Conservation (phyloP, 441 rosid genomes). For the Arabidopsis hybrid region DNA sequence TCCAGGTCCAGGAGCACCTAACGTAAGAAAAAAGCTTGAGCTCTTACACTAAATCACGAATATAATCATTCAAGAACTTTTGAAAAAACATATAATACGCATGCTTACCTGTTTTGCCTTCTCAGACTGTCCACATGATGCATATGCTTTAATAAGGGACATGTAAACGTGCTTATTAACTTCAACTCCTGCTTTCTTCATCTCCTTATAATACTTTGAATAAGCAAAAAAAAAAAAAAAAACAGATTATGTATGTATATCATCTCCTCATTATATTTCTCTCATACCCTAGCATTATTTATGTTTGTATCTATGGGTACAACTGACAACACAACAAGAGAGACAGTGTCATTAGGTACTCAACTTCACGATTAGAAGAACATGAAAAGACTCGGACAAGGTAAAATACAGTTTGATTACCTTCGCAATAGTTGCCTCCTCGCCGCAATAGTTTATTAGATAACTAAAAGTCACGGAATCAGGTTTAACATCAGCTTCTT, state of each 20-base stretch:
- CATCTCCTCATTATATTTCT: background rate
- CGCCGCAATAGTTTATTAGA: conserved; percentile 62
- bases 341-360: background rate
- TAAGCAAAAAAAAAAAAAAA: conserved; percentile 36
- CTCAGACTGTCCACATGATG: conserved; percentile 73
- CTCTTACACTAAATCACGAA: conserved; percentile 14
- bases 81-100: background rate
- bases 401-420: conserved; percentile 45
- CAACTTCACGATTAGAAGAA: conserved; percentile 15
- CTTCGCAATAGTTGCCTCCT: conserved; percentile 69
- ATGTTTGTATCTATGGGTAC: conserved; percentile 5
- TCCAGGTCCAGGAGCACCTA: conserved; percentile 66
- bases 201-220: conserved; percentile 64
- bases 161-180: conserved; percentile 63
- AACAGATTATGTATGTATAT: conserved; percentile 19
- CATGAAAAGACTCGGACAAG: background rate
- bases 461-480: conserved; percentile 73
- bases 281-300: conserved; percentile 11
- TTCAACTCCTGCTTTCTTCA: conserved; percentile 54
- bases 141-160: conserved; percentile 79
- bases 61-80: background rate
- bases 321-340: conserved; percentile 10
- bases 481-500: conserved; percentile 67
- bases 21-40: conserved; percentile 35
- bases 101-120: conserved; percentile 80